Base-by-base conservation (phyloP, 2,329 filamentous ascomycete species). In the Cryphonectria parasitica region DNA sequence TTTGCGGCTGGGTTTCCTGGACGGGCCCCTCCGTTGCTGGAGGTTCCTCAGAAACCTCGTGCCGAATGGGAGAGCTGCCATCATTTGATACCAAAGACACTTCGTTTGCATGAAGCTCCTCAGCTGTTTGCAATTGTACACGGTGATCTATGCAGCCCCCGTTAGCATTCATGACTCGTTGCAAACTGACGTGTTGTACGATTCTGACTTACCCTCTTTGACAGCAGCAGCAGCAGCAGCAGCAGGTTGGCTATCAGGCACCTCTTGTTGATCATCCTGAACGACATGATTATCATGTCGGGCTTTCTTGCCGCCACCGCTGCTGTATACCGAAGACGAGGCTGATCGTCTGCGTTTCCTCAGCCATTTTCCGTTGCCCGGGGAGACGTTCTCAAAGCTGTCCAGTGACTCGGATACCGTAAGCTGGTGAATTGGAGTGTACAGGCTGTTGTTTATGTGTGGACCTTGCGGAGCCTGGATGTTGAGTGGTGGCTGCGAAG, bases 321-420 rank as follows among this genome's bases (percentile, higher is more conserved):
- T 65, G 34, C 77, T 77, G 41, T 73, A 67, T 10, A 65, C 68
- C 54, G 78, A 77, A 41, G 66, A 68, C 6, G 63, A 65, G 13
- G 71, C 36, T 8, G 74, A 71, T 45, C 77, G 73, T 74, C 79
- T 80, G 19, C 79, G 75, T 69, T 80, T 80, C 67, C 71, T 75
- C 41, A 70, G 41, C 69, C 69, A 71, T 39, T 49, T 66, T 41
- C 69, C 69, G 34, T 34, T 72, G 41, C 66, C 69, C 25, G 71
- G 71, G 8, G 71, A 72, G 31, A 67, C 56, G 25, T 68, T 72
- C 19, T 72, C 68, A 28, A 71, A 69, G 45, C 45, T 74, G 4
- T 73, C 71, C 31, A 76, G 76, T 15, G 75, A 74, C 58, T 73
- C 74, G n/a, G 73, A 41, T 2, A 64, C 52, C 8, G 45, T 60